Conservation (phyloP, 768 basidiomycete genomes). For the Tubosaeta sp. region DNA sequence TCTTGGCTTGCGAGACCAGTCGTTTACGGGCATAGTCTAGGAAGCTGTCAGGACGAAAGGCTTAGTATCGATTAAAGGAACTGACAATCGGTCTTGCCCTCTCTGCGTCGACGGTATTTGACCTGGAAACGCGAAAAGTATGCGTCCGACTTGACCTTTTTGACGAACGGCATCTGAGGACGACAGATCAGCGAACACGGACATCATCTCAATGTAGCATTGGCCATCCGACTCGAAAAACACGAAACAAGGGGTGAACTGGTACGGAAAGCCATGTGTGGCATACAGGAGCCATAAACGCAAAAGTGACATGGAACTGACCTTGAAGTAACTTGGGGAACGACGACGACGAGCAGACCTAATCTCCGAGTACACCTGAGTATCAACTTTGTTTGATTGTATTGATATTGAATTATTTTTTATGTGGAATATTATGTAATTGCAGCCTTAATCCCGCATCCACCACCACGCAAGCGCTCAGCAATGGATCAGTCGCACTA, state of each 20-base stretch:
- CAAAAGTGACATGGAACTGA: constrained; percentile 21
- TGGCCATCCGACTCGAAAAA: constrained; percentile 30
- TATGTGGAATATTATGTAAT: constrained; percentile 12
- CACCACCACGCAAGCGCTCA: background rate
- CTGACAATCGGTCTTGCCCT: constrained; percentile 98
- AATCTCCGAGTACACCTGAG: constrained; percentile 7
- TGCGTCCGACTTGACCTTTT: constrained; percentile 91
- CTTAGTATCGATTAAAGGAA: constrained; percentile 6
- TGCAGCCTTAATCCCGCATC: background rate
- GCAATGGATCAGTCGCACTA: constrained; percentile 37
- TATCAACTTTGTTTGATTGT: constrained; percentile 24
- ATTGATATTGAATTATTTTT: constrained; percentile 22
- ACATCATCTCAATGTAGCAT: constrained; percentile 25
- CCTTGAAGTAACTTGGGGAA: constrained; percentile 37
- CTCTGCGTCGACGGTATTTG: constrained; percentile 95
- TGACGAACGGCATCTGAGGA: constrained; percentile 89
- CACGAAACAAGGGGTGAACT: background rate
- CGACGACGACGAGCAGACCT: constrained; percentile 25
- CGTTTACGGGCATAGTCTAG: constrained; percentile 97
- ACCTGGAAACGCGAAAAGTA: constrained; percentile 99
- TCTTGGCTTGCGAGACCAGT: constrained; percentile 96
- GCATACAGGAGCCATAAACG: background rate
- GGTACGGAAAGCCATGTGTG: background rate
- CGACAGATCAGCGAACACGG: constrained; percentile 15
- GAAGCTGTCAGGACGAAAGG: constrained; percentile 6